Evolutionary conservation across 148 eudicot species (phyloP).

Genomic region (Camellia japonica): DNA sequence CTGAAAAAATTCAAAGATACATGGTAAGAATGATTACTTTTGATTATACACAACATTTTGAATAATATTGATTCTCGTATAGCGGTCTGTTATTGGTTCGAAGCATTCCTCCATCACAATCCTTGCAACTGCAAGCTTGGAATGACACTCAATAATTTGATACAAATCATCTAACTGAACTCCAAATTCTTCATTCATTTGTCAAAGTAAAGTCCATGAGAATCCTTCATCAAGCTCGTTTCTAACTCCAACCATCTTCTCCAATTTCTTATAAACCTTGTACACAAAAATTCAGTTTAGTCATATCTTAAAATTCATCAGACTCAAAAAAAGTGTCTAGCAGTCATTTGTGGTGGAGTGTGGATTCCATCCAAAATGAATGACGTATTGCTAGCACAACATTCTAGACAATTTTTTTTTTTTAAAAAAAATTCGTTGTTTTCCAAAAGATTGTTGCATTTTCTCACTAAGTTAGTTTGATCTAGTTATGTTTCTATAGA

Average conservation of each 20-base stretch:
- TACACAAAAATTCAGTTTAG: background rate
- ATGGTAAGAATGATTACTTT: slow-evolving; percentile 30
- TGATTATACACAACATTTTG: slow-evolving; percentile 44
- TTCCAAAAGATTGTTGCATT: too few species aligned
- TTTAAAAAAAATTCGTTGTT: too few species aligned
- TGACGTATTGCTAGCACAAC: too few species aligned
- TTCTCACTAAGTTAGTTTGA: too few species aligned
- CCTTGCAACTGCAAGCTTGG: slow-evolving; percentile 46
- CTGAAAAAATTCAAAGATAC: background rate
- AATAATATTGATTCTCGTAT: slow-evolving; percentile 30
- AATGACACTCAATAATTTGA: slow-evolving; percentile 27
- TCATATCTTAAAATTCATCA: background rate
- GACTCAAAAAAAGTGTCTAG: background rate
- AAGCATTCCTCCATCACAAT: slow-evolving; percentile 47
- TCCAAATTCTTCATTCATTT: slow-evolving; percentile 24
- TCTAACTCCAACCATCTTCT: slow-evolving; percentile 28
- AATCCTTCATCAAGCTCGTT: slow-evolving; percentile 18
- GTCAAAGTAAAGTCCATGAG: slow-evolving; percentile 47
- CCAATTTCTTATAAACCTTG: slow-evolving; percentile 40
- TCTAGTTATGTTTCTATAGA: too few species aligned
- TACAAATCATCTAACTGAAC: slow-evolving; percentile 10
- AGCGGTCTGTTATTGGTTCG: slow-evolving; percentile 36
- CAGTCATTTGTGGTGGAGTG: too few species aligned
- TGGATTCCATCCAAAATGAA: too few species aligned
- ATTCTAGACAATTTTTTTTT: too few species aligned